Evolutionary conservation across 768 basidiomycete species (phyloP), one percentile per base, ranked within the genome.

Genomic region (Gelatoporia subvermispora): DNA sequence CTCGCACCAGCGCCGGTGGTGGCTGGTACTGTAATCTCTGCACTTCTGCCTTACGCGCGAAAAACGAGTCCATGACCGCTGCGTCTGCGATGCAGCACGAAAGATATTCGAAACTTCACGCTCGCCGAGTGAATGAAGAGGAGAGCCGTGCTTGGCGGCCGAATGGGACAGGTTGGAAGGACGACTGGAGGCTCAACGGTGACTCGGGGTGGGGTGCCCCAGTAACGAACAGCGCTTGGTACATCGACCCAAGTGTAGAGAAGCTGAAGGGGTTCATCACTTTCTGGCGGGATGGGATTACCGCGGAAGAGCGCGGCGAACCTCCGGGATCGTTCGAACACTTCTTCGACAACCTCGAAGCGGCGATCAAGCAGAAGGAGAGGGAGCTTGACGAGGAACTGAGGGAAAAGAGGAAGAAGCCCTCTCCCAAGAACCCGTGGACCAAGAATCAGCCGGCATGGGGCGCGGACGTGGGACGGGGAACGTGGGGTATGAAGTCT

Each of bases 251-350:
- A 13, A 13, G 16, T 7, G 21, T n/a, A 53, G 53, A 55, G 25
- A 8, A 38, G 18, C 20, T 49, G 35, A 23, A 18, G 34, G 76
- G 78, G 56, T 55, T 78, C 54, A 71, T 82, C 28, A 73, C 74
- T 3, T 81, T 79, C 60, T 82, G 80, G 80, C 67, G 69, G 38
- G 61, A 69, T 11, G 75, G 72, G 0, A 64, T 81, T 4, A 65
- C 70, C 41, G 77, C 75, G 1, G 78, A 75, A 18, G 68, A 71
- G 63, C 65, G 66, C 15, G 77, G 74, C 4, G 40, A 55, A 3
- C n/a, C n/a, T n/a, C n/a, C n/a, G 67, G 73, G 36, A 65, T 71
- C 38, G 59, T 51, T 77, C 62, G 75, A 74, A 51, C 67, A 72
- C 5, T 79, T 79, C 55, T 62, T 77, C 21, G 69, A 74, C 39